Percentiles rank a stretch among this genome's conserved stretches.
phyloP scores from a whole-genome alignment of 208 protist genomes.

The Phytomonas sp. region DNA sequence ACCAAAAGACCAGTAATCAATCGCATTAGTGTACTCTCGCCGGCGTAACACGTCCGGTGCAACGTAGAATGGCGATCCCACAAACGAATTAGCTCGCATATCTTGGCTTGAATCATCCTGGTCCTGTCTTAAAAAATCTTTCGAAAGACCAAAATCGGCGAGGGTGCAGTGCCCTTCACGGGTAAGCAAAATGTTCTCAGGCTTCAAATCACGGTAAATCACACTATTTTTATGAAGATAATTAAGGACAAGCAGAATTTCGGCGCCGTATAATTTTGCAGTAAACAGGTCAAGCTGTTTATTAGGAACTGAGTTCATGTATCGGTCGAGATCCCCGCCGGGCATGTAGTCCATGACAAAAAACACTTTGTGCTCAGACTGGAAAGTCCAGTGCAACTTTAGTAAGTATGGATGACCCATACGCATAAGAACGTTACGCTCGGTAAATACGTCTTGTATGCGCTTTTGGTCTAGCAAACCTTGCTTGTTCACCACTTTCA shows the following conservation, averaged over 20 bases:
- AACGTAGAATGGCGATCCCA: conserved; percentile 91
- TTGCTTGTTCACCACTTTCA: conserved; percentile 92
- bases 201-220: conserved; percentile 93
- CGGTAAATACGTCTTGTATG: conserved; percentile 88
- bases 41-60: conserved; percentile 93
- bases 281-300: conserved; percentile 83
- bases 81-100: conserved; percentile 87
- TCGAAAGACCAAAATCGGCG: conserved; percentile 90
- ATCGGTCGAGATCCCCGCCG: conserved; percentile 90
- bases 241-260: conserved; percentile 90
- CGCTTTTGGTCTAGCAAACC: conserved; percentile 86
- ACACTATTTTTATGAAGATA: conserved; percentile 92
- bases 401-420: conserved; percentile 93
- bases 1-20: conserved; percentile 98
- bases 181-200: conserved; percentile 87
- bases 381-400: conserved; percentile 94
- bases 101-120: conserved; percentile 61
- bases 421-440: conserved; percentile 89
- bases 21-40: conserved; percentile 92
- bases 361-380: conserved; percentile 93
- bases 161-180: conserved; percentile 84
- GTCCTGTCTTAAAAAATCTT: conserved; percentile 85
- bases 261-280: conserved; percentile 90
- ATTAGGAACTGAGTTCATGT: conserved; percentile 83
- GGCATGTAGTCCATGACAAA: conserved; percentile 95